Evolutionary conservation across 805 yeast species (phyloP).

Genomic region (Candida tammaniensis): DNA sequence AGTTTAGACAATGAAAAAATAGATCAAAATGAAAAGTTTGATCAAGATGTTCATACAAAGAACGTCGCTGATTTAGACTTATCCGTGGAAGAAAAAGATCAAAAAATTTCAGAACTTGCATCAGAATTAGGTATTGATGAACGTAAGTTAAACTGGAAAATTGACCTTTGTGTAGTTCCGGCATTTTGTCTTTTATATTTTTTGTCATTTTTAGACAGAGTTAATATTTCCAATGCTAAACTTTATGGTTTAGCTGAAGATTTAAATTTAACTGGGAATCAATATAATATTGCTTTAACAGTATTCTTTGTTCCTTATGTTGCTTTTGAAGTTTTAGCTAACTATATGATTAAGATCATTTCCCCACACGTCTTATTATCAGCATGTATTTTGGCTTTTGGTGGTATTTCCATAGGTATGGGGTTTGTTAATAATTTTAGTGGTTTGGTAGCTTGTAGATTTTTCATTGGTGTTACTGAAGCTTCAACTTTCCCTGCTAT

Average conservation of each 20-base stretch:
- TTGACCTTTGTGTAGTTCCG: constrained; percentile 69
- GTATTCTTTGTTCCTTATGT: constrained; percentile 73
- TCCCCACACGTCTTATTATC: constrained; percentile 67
- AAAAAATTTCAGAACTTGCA: constrained; percentile 9
- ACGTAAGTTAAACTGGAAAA: constrained; percentile 54
- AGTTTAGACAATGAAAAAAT: too few relatives aligned
- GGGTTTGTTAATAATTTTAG: constrained; percentile 62
- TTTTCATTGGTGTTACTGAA: constrained; percentile 66
- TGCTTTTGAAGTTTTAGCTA: constrained; percentile 61
- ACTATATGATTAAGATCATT: constrained; percentile 55
- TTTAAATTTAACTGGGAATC: constrained; percentile 52
- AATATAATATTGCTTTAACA: constrained; percentile 63
- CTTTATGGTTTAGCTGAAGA: constrained; percentile 64
- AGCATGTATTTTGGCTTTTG: constrained; percentile 58
- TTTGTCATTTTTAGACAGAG: constrained; percentile 76
- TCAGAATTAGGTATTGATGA: constrained; percentile 47
- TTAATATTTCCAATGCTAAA: constrained; percentile 78
- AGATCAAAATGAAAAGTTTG: too few relatives aligned
- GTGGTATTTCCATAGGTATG: constrained; percentile 61
- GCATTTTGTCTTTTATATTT: constrained; percentile 74
- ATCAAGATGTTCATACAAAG: too few relatives aligned
- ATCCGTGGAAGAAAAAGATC: constrained; percentile 5
- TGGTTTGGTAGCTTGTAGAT: constrained; percentile 58
- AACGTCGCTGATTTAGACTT: constrained; percentile 1
- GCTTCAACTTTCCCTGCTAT: constrained; percentile 75